Evolutionary conservation across 768 basidiomycete species (phyloP), one percentile per base, ranked within the genome.

Genomic region (Crepidotus variabilis): DNA sequence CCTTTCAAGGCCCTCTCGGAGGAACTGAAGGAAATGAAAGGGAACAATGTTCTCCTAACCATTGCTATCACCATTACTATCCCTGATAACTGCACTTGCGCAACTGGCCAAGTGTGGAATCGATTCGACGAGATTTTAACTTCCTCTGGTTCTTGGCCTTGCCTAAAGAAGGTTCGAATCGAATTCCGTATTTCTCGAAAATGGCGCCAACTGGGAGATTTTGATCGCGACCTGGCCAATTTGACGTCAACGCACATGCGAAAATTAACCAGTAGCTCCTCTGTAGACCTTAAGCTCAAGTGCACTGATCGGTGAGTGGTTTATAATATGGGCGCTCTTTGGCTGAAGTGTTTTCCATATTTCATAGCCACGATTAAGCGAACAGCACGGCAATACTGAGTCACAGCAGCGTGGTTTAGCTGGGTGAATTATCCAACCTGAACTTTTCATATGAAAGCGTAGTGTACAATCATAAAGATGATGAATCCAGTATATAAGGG

Each of bases 211-310:
- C 11, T 16, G 39, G 39, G 39, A 16, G 14, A 14, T 5, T 43
- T 43, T 11, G 39, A 43, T 16, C 3, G 13, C 18, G 39, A 43
- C 3, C 2, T 43, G 13, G 39, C 13, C 39, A 43, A 5, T 20
- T 20, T 43, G 18, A 11, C 39, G 2, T 14, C 13, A 43, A 43
- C 5, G 18, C 11, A 43, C 39, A 2, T 43, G 14, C 5, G 3
- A 5, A 43, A 43, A 16, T 43, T 43, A 11, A 20, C 5, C 39
- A 4, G 18, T 16, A 14, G 39, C 14, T 20, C 39, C 18, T 3
- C 4, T 43, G 11, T 43, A 16, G 5, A 20, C 23, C 77, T 57
- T 20, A 77, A 75, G 1, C 75, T 28, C 28, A 28, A 28, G 4
- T 28, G 28, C 28, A 28, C 8, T 28, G 28, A 28, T 28, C 8